These are phyloP conservation scores for Tremella yokohamensis DNA, from an alignment of 768 basidiomycete species.

Conservation along the genomic window DNA sequence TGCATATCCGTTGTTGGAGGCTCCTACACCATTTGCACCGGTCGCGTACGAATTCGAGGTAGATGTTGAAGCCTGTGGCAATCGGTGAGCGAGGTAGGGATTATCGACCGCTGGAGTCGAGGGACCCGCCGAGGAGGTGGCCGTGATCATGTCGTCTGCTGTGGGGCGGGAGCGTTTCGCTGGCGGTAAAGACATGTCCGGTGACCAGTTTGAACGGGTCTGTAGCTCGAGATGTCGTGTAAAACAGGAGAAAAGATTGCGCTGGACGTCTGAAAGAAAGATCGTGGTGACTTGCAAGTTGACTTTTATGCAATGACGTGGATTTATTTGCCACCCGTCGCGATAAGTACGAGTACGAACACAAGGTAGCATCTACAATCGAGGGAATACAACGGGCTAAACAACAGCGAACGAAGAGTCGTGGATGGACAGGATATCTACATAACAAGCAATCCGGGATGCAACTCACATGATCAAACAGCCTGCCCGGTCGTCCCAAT, in stretches of 20 bases:
- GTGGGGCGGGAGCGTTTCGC: conserved; percentile 20
- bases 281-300: too few relatives aligned
- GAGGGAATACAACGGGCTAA: too few relatives aligned
- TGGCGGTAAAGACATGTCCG: conserved; percentile 19
- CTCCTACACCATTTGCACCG: conserved; percentile 15
- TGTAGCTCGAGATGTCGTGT: neutral
- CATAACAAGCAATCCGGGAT: neutral
- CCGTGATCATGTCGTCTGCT: neutral
- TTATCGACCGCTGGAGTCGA: conserved; percentile 31
- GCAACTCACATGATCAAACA: conserved; percentile 2
- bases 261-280: neutral
- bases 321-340: neutral
- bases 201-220: neutral
- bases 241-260: neutral
- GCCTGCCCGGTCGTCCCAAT: conserved; percentile 2
- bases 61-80: conserved; percentile 5
- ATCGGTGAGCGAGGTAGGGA: conserved; percentile 42
- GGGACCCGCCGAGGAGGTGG: conserved; percentile 11
- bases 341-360: too few relatives aligned
- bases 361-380: too few relatives aligned
- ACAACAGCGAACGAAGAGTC: too few relatives aligned
- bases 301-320: conserved; percentile 1
- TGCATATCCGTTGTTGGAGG: conserved; percentile 12
- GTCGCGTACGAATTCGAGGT: conserved; percentile 9
- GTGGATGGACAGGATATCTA: neutral